Evolutionary conservation across 768 basidiomycete species (phyloP).

Genomic region (Podaxis sp.): DNA sequence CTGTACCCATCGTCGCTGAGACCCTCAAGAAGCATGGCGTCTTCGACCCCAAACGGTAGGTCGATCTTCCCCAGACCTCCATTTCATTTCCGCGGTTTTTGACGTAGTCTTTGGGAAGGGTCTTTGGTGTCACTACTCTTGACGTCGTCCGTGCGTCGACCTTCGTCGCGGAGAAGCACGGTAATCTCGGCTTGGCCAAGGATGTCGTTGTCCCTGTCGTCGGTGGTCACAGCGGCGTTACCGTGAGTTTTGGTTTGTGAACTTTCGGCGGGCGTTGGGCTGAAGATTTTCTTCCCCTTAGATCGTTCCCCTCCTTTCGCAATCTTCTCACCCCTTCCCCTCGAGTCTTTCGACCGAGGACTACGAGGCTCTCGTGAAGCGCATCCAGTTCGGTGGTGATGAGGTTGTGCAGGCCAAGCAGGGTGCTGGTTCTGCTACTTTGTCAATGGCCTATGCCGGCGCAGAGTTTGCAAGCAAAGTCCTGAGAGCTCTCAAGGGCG

Average conservation of each 20-base stretch:
- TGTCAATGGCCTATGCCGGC: conserved; percentile 95
- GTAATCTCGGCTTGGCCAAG: conserved; percentile 58
- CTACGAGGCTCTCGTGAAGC: conserved; percentile 67
- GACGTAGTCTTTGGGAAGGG: conserved; percentile 38
- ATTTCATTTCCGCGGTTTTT: not conserved
- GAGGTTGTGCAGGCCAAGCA: conserved; percentile 99
- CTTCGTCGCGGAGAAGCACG: conserved; percentile 82
- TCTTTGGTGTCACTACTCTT: conserved; percentile 97
- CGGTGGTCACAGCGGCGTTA: conserved; percentile 93
- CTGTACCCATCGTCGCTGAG: conserved; percentile 95
- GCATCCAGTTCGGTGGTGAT: conserved; percentile 95
- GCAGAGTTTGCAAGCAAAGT: conserved; percentile 85
- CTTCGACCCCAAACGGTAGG: conserved; percentile 87
- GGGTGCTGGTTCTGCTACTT: conserved; percentile 91
- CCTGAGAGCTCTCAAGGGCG: conserved; percentile 82
- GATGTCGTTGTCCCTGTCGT: conserved; percentile 84
- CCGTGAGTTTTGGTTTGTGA: conserved; percentile 45
- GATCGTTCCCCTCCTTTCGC: conserved; percentile 94
- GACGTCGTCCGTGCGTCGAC: conserved; percentile 98
- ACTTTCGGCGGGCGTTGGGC: not conserved
- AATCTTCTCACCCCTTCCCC: conserved; percentile 79
- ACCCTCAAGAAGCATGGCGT: conserved; percentile 91
- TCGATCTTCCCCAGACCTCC: not conserved
- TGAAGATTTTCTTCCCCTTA: conserved; percentile 26
- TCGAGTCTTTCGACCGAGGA: conserved; percentile 43